Conservation (phyloP, 352 stramenopile genomes). For the Phytophthora pini region DNA sequence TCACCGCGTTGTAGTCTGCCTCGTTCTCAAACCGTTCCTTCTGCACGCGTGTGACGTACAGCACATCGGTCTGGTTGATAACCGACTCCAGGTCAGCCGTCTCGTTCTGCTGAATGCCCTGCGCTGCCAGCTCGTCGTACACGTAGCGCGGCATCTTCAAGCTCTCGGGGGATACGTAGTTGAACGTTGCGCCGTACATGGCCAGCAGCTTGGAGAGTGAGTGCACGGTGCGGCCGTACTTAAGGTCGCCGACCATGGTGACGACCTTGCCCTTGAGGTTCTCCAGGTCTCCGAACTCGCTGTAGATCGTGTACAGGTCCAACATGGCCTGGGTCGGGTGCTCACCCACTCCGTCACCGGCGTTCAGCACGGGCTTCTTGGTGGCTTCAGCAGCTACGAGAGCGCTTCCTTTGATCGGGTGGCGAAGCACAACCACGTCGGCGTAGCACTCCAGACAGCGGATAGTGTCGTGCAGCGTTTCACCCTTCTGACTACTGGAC, state of each 20-base stretch:
- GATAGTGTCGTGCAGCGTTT: conserved; percentile 98
- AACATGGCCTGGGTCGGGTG: conserved; percentile 99
- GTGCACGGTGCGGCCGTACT: conserved; percentile 99
- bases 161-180: conserved; percentile 93
- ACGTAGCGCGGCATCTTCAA: conserved; percentile 89
- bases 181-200: conserved; percentile 90
- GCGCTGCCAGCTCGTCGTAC: conserved; percentile 67
- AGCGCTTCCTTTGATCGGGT: conserved; percentile 92
- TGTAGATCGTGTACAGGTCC: conserved; percentile 98
- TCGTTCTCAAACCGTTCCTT: conserved; percentile 96
- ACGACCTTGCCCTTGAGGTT: conserved; percentile 89
- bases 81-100: conserved; percentile 86
- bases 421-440: conserved; percentile 95
- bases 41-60: conserved; percentile 99
- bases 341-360: conserved; percentile 96
- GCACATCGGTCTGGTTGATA: conserved; percentile 93
- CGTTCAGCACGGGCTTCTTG: conserved; percentile 95
- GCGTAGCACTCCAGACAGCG: conserved; percentile 96
- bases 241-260: conserved; percentile 98
- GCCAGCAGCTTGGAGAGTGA: conserved; percentile 96
- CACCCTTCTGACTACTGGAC: conserved; percentile 97
- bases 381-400: conserved; percentile 75
- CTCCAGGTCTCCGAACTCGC: conserved; percentile 77
- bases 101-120: conserved; percentile 89
- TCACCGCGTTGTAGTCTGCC: conserved; percentile 96